Base-by-base conservation (phyloP, 192 early-diverging fungal genomes). In the Podila clonocystis region DNA sequence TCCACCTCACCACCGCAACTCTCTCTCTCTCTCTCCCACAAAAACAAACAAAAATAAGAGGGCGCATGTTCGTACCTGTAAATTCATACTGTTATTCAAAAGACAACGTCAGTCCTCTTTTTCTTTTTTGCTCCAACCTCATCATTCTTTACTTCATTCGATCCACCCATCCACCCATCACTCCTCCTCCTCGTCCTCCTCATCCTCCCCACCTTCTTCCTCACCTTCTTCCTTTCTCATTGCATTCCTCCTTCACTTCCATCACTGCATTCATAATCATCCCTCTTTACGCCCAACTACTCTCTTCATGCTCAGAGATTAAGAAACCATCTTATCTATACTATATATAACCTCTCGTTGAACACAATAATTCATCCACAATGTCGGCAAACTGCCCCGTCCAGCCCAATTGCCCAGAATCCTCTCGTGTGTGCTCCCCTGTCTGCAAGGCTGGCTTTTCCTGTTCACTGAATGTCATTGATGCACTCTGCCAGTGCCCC, bases 391-490 rank as follows among this genome's bases (percentile, higher is more conserved):
- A 45, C 6, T 55, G 52, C n/a, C 52, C 52, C 12, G 52, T 55
- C 24, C 52, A n/a, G 2, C 28, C 75, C 26, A 59, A 58, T 55
- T 70, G 62, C 29, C 20, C 62, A 48, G 49, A 58, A 26, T 50
- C 74, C 34, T 22, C 68, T 50, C 65, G 75, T 41, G 28, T 36
- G 4, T 77, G 75, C 31, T n/a, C 63, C 13, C 58, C 69, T 20
- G 29, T 26, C 13, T 80, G 77, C 48, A 9, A 62, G 12, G 3
- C 60, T 4, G 77, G 77, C 36, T 68, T 52, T 48, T 15, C 6
- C 4, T 80, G 77, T 36, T 12, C 6, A 1, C 38, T 52, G 11
- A 34, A 50, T 28, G 77, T 80, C 29, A 72, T 73, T 22, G 50
- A 59, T 4, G 22, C 41, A 1, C 20, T 33, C 9, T 68, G 66